phyloP scores from a whole-genome alignment of 2,329 filamentous ascomycete species.

The Clonostachys sp. region DNA sequence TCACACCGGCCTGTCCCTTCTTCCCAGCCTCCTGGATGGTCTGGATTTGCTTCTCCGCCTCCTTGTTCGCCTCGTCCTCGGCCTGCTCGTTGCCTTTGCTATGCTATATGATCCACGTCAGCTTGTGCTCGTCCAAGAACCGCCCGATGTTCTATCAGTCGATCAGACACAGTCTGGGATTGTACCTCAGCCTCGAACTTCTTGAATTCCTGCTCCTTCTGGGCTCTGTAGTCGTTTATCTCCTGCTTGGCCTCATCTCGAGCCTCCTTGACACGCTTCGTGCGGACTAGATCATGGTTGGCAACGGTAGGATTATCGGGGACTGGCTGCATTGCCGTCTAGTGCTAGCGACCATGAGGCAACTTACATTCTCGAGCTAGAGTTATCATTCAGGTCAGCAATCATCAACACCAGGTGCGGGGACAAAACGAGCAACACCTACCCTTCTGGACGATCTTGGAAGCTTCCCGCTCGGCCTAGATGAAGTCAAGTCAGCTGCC shows the following conservation, averaged over 20 bases:
- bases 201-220: slow-evolving; percentile 94
- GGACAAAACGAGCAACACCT: slow-evolving; percentile 16
- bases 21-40: slow-evolving; percentile 78
- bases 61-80: slow-evolving; percentile 74
- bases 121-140: neutral
- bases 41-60: slow-evolving; percentile 73
- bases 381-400: slow-evolving; percentile 15
- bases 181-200: slow-evolving; percentile 74
- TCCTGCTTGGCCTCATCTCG: slow-evolving; percentile 96
- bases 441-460: slow-evolving; percentile 99
- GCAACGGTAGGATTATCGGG: neutral
- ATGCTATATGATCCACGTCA: slow-evolving; percentile 55
- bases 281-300: slow-evolving; percentile 49
- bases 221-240: slow-evolving; percentile 84
- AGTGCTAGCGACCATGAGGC: neutral
- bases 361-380: slow-evolving; percentile 82
- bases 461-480: slow-evolving; percentile 94
- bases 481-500: no score
- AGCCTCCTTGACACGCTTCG: slow-evolving; percentile 95
- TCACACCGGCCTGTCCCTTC: slow-evolving; percentile 73
- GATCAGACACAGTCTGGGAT: neutral
- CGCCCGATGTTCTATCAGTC: neutral
- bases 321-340: neutral
- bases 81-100: slow-evolving; percentile 81
- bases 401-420: slow-evolving; percentile 4